Conservation (phyloP, 2,329 filamentous ascomycete genomes). For the Aspergillus neoniger region DNA sequence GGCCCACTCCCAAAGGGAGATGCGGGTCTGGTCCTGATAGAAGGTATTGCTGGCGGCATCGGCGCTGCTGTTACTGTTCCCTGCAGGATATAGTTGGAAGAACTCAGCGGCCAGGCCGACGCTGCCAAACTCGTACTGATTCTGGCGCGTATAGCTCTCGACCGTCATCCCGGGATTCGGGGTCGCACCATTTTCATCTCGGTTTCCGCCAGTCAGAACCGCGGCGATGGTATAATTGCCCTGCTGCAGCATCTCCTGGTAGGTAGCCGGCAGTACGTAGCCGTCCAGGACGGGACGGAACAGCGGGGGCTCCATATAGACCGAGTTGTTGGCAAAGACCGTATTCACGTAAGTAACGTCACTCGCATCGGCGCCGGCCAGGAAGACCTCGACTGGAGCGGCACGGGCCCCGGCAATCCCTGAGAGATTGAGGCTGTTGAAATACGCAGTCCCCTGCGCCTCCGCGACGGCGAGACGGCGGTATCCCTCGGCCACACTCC, state of each 20-base stretch:
- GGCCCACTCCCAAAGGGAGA: conserved; percentile 30
- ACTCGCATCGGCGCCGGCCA: conserved; percentile 21
- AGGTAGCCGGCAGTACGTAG: conserved; percentile 28
- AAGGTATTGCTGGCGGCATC: conserved; percentile 24
- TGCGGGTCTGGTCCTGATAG: conserved; percentile 25
- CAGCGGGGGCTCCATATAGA: conserved; percentile 24
- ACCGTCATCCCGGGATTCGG: conserved; percentile 8
- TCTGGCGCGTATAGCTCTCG: conserved; percentile 17
- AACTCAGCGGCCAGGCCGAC: conserved; percentile 14
- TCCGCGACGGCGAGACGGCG: conserved; percentile 25
- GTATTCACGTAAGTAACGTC: conserved; percentile 27
- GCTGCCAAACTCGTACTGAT: conserved; percentile 22
- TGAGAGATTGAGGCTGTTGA: conserved; percentile 41
- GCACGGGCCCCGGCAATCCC: conserved; percentile 44
- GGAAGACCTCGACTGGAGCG: conserved; percentile 38
- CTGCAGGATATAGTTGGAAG: conserved; percentile 26
- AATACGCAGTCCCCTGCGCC: conserved; percentile 32
- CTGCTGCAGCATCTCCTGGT: conserved; percentile 20
- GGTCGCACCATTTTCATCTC: conserved; percentile 25
- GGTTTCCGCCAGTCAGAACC: conserved; percentile 34
- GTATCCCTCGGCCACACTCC: conserved; percentile 28
- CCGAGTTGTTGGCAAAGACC: conserved; percentile 21
- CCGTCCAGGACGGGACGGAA: conserved; percentile 32
- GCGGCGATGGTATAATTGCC: conserved; percentile 27
- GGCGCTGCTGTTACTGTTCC: background rate